phyloP scores from a whole-genome alignment of 345 rosid species.

The Alliaria petiolata region DNA sequence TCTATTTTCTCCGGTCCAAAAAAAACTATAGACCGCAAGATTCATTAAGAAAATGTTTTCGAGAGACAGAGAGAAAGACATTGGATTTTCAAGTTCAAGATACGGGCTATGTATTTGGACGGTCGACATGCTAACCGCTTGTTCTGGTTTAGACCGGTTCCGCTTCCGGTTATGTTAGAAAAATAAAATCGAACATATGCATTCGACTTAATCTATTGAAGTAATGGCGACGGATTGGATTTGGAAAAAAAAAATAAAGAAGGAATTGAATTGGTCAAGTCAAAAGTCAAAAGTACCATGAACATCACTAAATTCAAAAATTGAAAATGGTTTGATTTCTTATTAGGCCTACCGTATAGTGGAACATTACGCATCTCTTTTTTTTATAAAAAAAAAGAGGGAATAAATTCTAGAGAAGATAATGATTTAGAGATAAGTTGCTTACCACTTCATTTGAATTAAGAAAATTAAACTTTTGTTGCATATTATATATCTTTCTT shows the following conservation, averaged over 20 bases:
- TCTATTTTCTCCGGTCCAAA: background rate
- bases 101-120: background rate
- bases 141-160: background rate
- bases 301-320: background rate
- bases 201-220: background rate
- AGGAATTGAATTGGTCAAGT: conserved; percentile 18
- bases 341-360: background rate
- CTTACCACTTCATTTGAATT: conserved; percentile 22
- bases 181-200: background rate
- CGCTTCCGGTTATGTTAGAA: background rate
- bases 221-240: background rate
- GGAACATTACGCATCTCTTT: conserved; percentile 17
- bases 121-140: background rate
- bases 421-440: conserved; percentile 17
- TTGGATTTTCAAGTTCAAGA: background rate
- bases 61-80: background rate
- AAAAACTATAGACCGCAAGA: background rate
- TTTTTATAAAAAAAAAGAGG: background rate
- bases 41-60: background rate
- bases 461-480: background rate
- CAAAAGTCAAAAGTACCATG: conserved; percentile 21
- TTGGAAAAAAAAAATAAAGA: background rate
- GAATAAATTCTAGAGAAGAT: background rate
- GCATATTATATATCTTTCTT: conserved; percentile 3
- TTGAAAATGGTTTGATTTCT: conserved; percentile 2